These are phyloP conservation scores for Aspergillus homomorphus DNA, from an alignment of 495 filamentous ascomycete species.

Conservation along the genomic window DNA sequence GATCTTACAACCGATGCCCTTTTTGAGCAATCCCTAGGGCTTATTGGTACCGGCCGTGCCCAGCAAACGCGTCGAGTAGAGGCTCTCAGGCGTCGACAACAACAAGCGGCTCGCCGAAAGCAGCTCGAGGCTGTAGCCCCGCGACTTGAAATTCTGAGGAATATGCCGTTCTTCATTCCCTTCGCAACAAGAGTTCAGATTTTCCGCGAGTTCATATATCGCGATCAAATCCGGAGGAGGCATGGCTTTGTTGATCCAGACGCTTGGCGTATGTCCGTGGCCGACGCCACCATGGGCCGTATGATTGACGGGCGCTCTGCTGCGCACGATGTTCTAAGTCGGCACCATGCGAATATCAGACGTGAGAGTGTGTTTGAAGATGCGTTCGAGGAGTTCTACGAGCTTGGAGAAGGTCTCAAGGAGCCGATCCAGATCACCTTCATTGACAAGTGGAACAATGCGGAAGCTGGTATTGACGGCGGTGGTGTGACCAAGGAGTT, in stretches of 20 bases:
- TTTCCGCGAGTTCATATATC: slow-evolving; percentile 83
- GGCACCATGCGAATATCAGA: slow-evolving; percentile 78
- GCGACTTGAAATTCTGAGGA: slow-evolving; percentile 82
- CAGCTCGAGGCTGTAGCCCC: slow-evolving; percentile 75
- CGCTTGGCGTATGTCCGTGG: slow-evolving; percentile 67
- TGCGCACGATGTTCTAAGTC: slow-evolving; percentile 52
- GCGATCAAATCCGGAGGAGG: slow-evolving; percentile 76
- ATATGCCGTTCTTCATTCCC: slow-evolving; percentile 97
- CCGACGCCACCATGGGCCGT: slow-evolving; percentile 36
- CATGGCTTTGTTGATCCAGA: slow-evolving; percentile 76
- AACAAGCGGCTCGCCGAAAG: slow-evolving; percentile 60
- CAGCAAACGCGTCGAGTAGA: slow-evolving; percentile 52
- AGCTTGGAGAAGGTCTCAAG: slow-evolving; percentile 77
- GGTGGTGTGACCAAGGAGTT: slow-evolving; percentile 99
- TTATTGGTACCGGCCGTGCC: slow-evolving; percentile 51
- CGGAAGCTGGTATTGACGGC: slow-evolving; percentile 93
- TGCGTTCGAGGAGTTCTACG: slow-evolving; percentile 81
- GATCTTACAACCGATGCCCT: slow-evolving; percentile 33
- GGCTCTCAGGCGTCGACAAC: slow-evolving; percentile 56
- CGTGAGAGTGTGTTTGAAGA: slow-evolving; percentile 81
- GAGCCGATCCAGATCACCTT: slow-evolving; percentile 98
- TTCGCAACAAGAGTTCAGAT: slow-evolving; percentile 90
- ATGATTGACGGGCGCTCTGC: slow-evolving; percentile 32
- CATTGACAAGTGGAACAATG: slow-evolving; percentile 81
- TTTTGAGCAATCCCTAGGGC: slow-evolving; percentile 29